Evolutionary conservation across 2,329 filamentous ascomycete genomes (phyloP), one percentile per base, ranked within the genome.

Genomic region (Colletotrichum destructivum): DNA sequence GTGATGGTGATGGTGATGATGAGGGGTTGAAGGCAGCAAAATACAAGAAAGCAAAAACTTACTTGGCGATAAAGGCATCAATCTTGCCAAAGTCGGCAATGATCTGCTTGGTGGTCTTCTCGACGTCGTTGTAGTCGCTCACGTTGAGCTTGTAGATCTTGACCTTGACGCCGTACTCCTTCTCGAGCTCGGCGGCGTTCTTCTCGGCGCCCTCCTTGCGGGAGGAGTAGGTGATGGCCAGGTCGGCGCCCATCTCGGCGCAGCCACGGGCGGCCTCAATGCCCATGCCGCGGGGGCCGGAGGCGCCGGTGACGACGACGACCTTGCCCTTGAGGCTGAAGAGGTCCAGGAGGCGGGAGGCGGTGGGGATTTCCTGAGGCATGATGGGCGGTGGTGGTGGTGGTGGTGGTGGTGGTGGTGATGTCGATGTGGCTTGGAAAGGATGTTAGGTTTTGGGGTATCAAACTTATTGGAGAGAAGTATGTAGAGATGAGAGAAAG

Each of bases 11-110:
- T 26, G 16, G 23, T 21, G 23, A 6, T 15, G n/a, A 49, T 31
- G 26, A 31, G 26, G 26, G 26, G 26, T 31, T 6, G 1, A 31
- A 31, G 26, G 26, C 26, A 31, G 26, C 26, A 31, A 31, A 31
- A 31, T 31, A 0, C 26, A 31, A 26, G 4, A 26, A 6, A 46
- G 11, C 13, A 16, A 21, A 13, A 46, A 89, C 92, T 51, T 88
- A 91, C 81, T 95, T 94, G 77, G 93, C 92, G 65, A 95, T 88
- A 76, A 95, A 94, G 73, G 91, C 88, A 75, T 94, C 92, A 69
- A 94, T 89, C 60, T 90, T 89, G 77, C 91, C 91, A 79, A 95
- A 95, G 78, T 95, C 93, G 75, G 85, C 84, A 79, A 92, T 87
- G 74, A 95, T 90, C 44, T 94, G 89, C 68, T 84, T 83, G 68